Conservation (phyloP, 2,329 filamentous ascomycete species). For the Sordariomycetes sp. region DNA sequence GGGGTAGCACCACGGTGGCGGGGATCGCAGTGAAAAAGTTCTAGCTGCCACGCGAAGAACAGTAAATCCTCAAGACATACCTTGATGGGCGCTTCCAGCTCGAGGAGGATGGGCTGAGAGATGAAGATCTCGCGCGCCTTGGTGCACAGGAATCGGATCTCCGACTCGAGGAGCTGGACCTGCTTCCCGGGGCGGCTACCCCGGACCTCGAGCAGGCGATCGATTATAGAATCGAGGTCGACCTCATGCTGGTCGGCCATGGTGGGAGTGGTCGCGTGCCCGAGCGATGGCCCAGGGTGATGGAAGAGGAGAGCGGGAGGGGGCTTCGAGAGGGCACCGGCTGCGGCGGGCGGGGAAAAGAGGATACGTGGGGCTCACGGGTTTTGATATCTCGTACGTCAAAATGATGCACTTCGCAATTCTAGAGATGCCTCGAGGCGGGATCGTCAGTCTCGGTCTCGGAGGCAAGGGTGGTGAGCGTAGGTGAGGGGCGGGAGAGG, state of each 20-base stretch:
- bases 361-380: constrained; percentile 14
- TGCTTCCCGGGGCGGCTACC: constrained; percentile 97
- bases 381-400: constrained; percentile 12
- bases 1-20: background rate
- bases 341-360: constrained; percentile 8
- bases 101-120: constrained; percentile 92
- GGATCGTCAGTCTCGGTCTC: background rate
- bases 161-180: constrained; percentile 89
- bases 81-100: constrained; percentile 98
- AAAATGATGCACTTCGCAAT: constrained; percentile 19
- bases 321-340: constrained; percentile 2
- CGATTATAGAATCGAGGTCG: constrained; percentile 98
- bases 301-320: constrained; percentile 8
- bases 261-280: constrained; percentile 20
- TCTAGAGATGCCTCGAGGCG: constrained; percentile 7
- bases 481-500: constrained; percentile 1
- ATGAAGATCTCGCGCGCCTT: constrained; percentile 99
- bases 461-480: background rate
- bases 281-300: constrained; percentile 24
- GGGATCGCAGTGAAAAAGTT: background rate
- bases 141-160: constrained; percentile 95
- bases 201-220: constrained; percentile 91
- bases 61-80: constrained; percentile 35
- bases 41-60: background rate
- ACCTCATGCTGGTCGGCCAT: constrained; percentile 70